Evolutionary conservation across 2,329 filamentous ascomycete species (phyloP).

Genomic region (Pseudogymnoascus sp.): DNA sequence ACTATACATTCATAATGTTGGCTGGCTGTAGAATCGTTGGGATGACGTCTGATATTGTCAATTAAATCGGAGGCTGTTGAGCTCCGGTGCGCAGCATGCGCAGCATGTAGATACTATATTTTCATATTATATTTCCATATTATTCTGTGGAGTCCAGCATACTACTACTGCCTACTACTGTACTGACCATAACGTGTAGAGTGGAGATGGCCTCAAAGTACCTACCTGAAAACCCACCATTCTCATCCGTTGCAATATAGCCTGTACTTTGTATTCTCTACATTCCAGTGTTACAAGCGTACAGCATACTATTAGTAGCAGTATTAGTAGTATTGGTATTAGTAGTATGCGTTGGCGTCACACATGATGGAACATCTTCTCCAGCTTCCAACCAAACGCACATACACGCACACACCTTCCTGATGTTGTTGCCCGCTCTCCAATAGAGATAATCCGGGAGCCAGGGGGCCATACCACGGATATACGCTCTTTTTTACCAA

Average conservation of each 20-base stretch:
- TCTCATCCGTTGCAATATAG: not conserved
- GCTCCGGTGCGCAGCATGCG: not conserved
- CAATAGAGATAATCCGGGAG: not conserved
- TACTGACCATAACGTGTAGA: not conserved
- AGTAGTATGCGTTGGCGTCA: not conserved
- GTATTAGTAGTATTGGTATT: no score
- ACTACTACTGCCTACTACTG: no score
- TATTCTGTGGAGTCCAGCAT: not conserved
- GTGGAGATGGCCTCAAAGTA: not conserved
- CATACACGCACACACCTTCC: not conserved
- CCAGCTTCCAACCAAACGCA: not conserved
- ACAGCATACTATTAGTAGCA: no score
- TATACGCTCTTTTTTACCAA: not conserved
- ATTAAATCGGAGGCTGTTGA: not conserved
- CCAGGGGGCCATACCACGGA: no score
- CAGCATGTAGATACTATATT: not conserved
- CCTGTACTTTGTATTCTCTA: not conserved
- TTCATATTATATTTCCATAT: not conserved
- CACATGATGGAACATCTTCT: not conserved
- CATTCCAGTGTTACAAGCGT: not conserved
- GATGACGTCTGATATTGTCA: slow-evolving; percentile 2
- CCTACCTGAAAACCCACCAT: not conserved
- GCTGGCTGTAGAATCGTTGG: not conserved
- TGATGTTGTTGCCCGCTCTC: not conserved
- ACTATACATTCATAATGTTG: not conserved